Evolutionary conservation across 345 rosid genomes (phyloP), one percentile per base, ranked within the genome.

Genomic region (Turnera subulata): DNA sequence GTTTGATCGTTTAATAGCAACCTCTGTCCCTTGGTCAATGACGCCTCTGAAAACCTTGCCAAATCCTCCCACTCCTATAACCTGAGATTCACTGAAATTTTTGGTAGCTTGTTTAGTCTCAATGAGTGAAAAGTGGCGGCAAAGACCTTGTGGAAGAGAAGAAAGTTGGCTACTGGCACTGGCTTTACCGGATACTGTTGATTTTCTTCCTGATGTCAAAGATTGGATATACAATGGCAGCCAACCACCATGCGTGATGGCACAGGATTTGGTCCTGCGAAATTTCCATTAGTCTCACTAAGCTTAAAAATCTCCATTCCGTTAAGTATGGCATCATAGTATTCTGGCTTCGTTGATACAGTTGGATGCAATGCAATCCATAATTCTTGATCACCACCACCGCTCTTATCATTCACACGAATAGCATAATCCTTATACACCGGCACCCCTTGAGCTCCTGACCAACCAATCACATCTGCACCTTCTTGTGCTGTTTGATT

Each of bases 151-250:
- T 24, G 73, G 59, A 20, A 68, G 51, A 18, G 66, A 14, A 0
- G 66, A 61, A 37, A 68, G 66, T 12, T 62, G 66, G 59, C 73
- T 62, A 24, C 54, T 56, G 1, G 57, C 44, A 35, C 17, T 68
- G 48, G 67, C 60, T 56, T 58, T 76, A 35, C 78, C 77, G 5
- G 80, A 73, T 18, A 46, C 33, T 39, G 74, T 66, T 42, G 80
- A 68, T 67, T 55, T 76, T 53, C 69, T 50, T 0, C 50, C 22
- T 7, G 74, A 66, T 50, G 74, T 66, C 44, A 64, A 64, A 19
- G 77, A 74, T n/a, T 46, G 7, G 9, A 77, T 78, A 35, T 75
- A 65, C 6, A 74, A 53, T 15, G 82, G 82, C 52, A 84, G 47
- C 84, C 80, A 73, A 40, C 23, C 21, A 20, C 52, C 48, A 69